Percentiles rank a stretch among this genome's conserved stretches.
phyloP scores from a whole-genome alignment of 768 basidiomycete genomes.

The Mycena haematopus region DNA sequence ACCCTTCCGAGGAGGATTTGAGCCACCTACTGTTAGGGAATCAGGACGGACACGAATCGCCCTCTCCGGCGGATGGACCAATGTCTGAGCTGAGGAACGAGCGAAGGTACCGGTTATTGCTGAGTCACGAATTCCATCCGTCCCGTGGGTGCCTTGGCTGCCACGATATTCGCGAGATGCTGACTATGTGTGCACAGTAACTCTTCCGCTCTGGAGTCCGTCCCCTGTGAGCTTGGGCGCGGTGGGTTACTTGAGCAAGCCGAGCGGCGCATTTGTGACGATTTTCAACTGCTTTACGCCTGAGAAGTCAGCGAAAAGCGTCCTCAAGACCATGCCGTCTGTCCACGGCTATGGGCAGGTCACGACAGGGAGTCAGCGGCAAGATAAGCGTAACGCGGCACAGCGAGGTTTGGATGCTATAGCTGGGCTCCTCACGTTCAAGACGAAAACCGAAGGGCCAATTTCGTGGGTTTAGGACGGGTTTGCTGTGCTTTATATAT shows the following conservation, averaged over 20 bases:
- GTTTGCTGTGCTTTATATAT: neutral
- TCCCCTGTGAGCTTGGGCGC: slow-evolving; percentile 67
- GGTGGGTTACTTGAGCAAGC: slow-evolving; percentile 76
- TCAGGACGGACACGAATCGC: slow-evolving; percentile 46
- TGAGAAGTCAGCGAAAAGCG: slow-evolving; percentile 48
- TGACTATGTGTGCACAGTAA: slow-evolving; percentile 47
- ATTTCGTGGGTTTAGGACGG: slow-evolving; percentile 44
- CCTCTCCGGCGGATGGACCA: slow-evolving; percentile 43
- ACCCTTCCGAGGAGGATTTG: slow-evolving; percentile 34
- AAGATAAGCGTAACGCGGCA: slow-evolving; percentile 64
- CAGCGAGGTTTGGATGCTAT: slow-evolving; percentile 64
- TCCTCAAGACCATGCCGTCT: slow-evolving; percentile 57
- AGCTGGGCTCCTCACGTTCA: slow-evolving; percentile 56
- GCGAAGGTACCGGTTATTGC: slow-evolving; percentile 68
- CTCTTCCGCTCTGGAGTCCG: slow-evolving; percentile 76
- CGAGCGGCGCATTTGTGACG: slow-evolving; percentile 71
- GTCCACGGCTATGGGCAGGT: slow-evolving; percentile 71
- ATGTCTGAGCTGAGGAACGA: slow-evolving; percentile 61
- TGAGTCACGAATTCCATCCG: slow-evolving; percentile 73
- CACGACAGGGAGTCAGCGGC: slow-evolving; percentile 51
- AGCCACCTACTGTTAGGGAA: slow-evolving; percentile 27
- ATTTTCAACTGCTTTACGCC: slow-evolving; percentile 74
- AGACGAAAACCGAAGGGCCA: slow-evolving; percentile 39
- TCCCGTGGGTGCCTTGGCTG: slow-evolving; percentile 53
- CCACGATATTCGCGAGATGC: slow-evolving; percentile 4